Evolutionary conservation across 768 basidiomycete species (phyloP).

Genomic region (Mycena rebaudengoi): DNA sequence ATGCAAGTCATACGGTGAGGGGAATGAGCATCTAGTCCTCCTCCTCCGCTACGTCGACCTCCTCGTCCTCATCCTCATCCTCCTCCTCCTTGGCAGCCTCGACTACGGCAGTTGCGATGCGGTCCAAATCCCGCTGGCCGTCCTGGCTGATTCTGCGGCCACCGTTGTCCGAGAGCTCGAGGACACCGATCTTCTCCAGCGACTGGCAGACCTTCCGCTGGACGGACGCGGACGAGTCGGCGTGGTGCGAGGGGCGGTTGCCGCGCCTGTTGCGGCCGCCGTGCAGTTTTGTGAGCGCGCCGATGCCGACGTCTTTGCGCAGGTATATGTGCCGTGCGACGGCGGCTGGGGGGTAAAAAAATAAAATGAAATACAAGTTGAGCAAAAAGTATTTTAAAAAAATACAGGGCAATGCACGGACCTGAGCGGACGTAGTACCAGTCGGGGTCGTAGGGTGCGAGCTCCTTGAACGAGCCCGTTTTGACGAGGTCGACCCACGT

Average conservation of each 20-base stretch:
- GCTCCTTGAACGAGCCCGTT: conserved; percentile 97
- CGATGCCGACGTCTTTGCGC: conserved; percentile 95
- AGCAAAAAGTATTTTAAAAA: not conserved
- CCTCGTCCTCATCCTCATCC: conserved; percentile 79
- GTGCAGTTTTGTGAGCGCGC: conserved; percentile 94
- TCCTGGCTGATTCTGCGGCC: conserved; percentile 97
- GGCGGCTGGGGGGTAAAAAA: conserved; percentile 68
- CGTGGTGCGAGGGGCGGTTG: conserved; percentile 96
- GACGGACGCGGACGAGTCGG: conserved; percentile 83
- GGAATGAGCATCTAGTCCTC: conserved; percentile 54
- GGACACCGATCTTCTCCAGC: conserved; percentile 97
- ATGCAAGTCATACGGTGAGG: conserved; percentile 48
- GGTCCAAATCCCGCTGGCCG: conserved; percentile 94
- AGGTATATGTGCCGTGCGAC: conserved; percentile 99
- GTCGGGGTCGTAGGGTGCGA: conserved; percentile 98
- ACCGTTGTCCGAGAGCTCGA: conserved; percentile 93
- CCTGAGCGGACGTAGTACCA: conserved; percentile 99
- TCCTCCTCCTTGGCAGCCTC: conserved; percentile 80
- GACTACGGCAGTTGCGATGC: conserved; percentile 90
- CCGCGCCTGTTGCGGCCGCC: conserved; percentile 96
- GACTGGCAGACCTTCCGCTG: conserved; percentile 97
- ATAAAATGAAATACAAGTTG: not conserved
- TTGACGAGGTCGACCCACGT: conserved; percentile 99
- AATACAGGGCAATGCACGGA: conserved; percentile 49
- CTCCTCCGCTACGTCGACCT: conserved; percentile 69